Percentiles rank a stretch among this genome's conserved stretches.
Evolutionary conservation across 116 monocot species (phyloP).

Genomic region (Iris pallida): DNA sequence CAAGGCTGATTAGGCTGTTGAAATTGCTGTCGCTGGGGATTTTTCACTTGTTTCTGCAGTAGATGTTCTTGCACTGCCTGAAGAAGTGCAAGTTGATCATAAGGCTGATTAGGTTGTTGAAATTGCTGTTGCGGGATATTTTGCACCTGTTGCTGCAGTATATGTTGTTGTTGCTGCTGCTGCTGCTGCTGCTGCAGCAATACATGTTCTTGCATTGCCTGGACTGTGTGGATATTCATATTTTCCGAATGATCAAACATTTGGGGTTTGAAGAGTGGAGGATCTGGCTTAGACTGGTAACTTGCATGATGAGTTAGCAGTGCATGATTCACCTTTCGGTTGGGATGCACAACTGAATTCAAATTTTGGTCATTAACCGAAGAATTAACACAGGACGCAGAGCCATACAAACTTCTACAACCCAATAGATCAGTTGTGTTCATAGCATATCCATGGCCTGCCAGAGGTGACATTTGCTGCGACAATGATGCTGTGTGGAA

Average conservation of each 20-base stretch:
- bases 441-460: slow-evolving; percentile 42
- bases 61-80: slow-evolving; percentile 30
- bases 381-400: too few species aligned
- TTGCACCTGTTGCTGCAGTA: slow-evolving; percentile 29
- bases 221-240: slow-evolving; percentile 38
- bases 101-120: slow-evolving; percentile 34
- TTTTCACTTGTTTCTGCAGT: slow-evolving; percentile 35
- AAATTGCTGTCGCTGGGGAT: slow-evolving; percentile 32
- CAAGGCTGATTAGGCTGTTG: slow-evolving; percentile 33
- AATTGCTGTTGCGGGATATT: slow-evolving; percentile 28
- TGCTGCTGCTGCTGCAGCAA: too few species aligned
- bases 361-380: slow-evolving; percentile 26
- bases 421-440: slow-evolving; percentile 25
- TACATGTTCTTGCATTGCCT: slow-evolving; percentile 32
- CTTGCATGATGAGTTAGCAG: slow-evolving; percentile 30
- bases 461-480: slow-evolving; percentile 17
- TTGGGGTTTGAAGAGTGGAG: slow-evolving; percentile 27
- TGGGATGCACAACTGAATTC: slow-evolving; percentile 27
- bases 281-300: slow-evolving; percentile 36
- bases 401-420: slow-evolving; percentile 32
- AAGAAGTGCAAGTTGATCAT: slow-evolving; percentile 2
- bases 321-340: slow-evolving; percentile 27
- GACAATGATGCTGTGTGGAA: slow-evolving; percentile 27
- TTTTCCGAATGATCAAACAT: slow-evolving; percentile 44
- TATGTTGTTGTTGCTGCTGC: slow-evolving; percentile 20